phyloP scores from a whole-genome alignment of 2,329 filamentous ascomycete species.

The Tolypocladium album region DNA sequence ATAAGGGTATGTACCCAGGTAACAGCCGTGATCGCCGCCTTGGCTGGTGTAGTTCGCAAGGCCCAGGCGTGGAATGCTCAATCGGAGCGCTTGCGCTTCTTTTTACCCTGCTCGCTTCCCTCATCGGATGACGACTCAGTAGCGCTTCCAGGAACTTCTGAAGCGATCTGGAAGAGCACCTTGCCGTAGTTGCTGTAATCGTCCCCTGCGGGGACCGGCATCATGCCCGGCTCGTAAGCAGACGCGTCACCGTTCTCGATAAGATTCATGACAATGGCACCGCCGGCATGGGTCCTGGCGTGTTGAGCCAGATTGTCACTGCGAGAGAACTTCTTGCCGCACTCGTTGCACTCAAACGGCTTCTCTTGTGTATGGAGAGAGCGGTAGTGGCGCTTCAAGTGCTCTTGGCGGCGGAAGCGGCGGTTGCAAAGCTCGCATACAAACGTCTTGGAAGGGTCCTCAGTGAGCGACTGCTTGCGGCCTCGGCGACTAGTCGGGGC shows the following conservation, averaged over 20 bases:
- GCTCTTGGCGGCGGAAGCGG: conserved; percentile 95
- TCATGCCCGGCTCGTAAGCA: conserved; percentile 30
- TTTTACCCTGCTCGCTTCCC: conserved; percentile 34
- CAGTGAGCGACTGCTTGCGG: conserved; percentile 95
- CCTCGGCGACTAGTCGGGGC: conserved; percentile 77
- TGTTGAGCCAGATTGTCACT: conserved; percentile 97
- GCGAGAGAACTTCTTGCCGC: conserved; percentile 97
- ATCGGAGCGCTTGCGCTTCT: conserved; percentile 68
- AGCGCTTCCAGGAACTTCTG: conserved; percentile 57
- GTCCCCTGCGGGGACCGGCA: conserved; percentile 36
- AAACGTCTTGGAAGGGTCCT: conserved; percentile 97
- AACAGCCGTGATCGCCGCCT: neutral
- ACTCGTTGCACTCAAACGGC: conserved; percentile 95
- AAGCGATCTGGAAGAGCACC: conserved; percentile 71
- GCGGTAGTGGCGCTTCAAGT: conserved; percentile 96
- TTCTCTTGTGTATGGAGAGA: conserved; percentile 98
- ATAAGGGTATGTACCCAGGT: neutral
- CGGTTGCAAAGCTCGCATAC: conserved; percentile 94
- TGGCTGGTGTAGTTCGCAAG: neutral
- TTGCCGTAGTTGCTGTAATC: conserved; percentile 61
- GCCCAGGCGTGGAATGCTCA: conserved; percentile 22
- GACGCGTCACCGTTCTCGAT: conserved; percentile 57
- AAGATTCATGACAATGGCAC: conserved; percentile 84
- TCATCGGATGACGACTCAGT: conserved; percentile 48
- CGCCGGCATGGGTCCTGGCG: conserved; percentile 82